Evolutionary conservation across 768 basidiomycete genomes (phyloP), one percentile per base, ranked within the genome.

Genomic region (Suillus luteus): DNA sequence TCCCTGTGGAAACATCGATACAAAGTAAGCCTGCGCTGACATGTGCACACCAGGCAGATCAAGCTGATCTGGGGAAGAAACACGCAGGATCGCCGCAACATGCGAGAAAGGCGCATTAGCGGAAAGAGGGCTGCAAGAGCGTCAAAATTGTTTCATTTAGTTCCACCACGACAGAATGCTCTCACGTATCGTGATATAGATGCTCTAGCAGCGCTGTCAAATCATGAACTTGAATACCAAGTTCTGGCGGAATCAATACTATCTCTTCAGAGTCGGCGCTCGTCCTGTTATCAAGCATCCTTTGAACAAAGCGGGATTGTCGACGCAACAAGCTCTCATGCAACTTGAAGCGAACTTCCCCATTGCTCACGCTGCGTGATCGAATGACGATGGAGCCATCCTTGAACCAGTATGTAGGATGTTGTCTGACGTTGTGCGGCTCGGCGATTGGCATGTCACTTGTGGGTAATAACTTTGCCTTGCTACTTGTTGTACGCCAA

Each of bases 111-210:
- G 69, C 17, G 82, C 70, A 19, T 81, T 76, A 7, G 67, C 64
- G 48, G 78, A 77, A 60, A 90, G 66, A 19, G 83, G 82, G 22
- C 89, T 89, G 70, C 37, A 63, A 14, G 55, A 43, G 19, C 51
- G 60, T 58, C 31, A 64, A 24, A 43, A 58, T n/a, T 12, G 19
- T n/a, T n/a, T 11, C 61, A 14, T 24, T 33, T 43, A 31, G 52
- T 51, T 24, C 33, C 11, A 11, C 11, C 17, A 61, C 6, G 41
- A 62, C 35, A n/a, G 40, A 41, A 62, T 54, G 35, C 44, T 83
- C 87, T 80, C 74, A 91, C 90, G 73, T 73, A 69, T 90, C 85
- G 69, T 89, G 85, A 70, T 91, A 91, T 37, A 91, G 69, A 74
- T 89, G 83, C 63, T 81, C 80, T n/a, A 91, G 75, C 55, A 92